Evolutionary conservation across 352 stramenopile genomes (phyloP), one percentile per base, ranked within the genome.

Genomic region (Globisporangium recalcitrans): DNA sequence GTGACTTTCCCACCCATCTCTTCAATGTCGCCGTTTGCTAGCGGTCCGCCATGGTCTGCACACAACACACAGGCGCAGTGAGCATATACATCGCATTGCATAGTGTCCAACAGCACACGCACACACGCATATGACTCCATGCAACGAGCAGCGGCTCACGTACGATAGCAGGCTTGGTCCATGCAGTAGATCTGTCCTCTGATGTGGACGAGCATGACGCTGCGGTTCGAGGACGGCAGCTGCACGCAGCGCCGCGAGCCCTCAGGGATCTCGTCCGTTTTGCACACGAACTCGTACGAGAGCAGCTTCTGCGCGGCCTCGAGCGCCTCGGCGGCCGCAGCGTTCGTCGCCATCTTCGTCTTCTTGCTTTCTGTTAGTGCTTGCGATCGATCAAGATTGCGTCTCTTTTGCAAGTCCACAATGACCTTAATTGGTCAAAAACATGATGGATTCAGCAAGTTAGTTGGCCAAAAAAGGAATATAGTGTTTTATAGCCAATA

Each of bases 131-230:
- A 57, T 27, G 62, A 16, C 22, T 26, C 19, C 26, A 68, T 22
- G 34, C 19, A 63, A 47, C 0, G 36, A 32, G 14, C n/a, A 52
- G 26, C 49, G 48, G 16, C n/a, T 4, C 1, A 67, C 81, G 42
- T 63, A 93, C 84, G 86, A 67, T 95, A 95, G 63, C 86, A 95
- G 11, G 86, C 83, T 61, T 93, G 83, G 68, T 95, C 86, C 70
- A 95, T 90, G 75, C 86, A 95, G 60, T 81, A 90, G 60, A 95
- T 64, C 60, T 86, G 60, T 42, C 78, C 80, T 21, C 69, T 60
- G 34, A 91, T 32, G 48, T 85, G 78, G 29, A 91, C 53, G 36
- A 93, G 63, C 74, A 93, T 85, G 51, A 93, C 76, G 60, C 80
- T 88, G 56, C 84, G 84, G 42, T 88, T 62, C 1, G 82, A 87